Evolutionary conservation across 306 rosid genomes (phyloP), one percentile per base, ranked within the genome.

Genomic region (Spatholobus suberectus): DNA sequence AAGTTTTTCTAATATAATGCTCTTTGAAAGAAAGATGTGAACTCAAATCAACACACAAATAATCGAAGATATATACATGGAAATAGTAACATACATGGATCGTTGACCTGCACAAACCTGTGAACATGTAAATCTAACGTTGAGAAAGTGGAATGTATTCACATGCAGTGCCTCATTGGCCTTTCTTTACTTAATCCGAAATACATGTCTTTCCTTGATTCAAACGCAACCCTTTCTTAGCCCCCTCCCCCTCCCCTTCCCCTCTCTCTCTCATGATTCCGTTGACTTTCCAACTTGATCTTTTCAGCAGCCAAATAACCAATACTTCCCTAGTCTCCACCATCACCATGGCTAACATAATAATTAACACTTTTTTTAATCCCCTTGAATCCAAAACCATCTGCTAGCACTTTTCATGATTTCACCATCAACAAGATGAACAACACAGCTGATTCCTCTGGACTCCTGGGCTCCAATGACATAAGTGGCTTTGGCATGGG

Each of bases 401-500:
- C 17, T 44, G 12, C 51, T 37, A 54, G 29, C 58, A 63, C 37
- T 7, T 12, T 34, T 51, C 67, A 59, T 59, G 67, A 13, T 26
- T 26, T 29, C 46, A 41, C 49, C 73, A 40, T 13, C 73, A 47
- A 55, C 46, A 63, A 57, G 41, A 93, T 91, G 96, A 91, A 77
- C 88, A 68, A 51, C 73, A 49, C 91, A 40, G 52, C 81, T 5
- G 84, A 78, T 77, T 35, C 90, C 1, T 81, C 90, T 26, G 97
- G 97, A 23, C 80, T 90, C 82, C 80, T 91, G 23, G 92, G 91
- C 26, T 86, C 96, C 4, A 81, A 20, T 55, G 40, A 82, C 88
- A 83, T 91, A 20, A 92, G 95, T 59, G 93, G 98, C 4, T 90
- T 92, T 47, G 95, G 98, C 63, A 94, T 91, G 74, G 99, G 93